phyloP scores from a whole-genome alignment of 139 green algal genomes.

The Chlorella sp. region DNA sequence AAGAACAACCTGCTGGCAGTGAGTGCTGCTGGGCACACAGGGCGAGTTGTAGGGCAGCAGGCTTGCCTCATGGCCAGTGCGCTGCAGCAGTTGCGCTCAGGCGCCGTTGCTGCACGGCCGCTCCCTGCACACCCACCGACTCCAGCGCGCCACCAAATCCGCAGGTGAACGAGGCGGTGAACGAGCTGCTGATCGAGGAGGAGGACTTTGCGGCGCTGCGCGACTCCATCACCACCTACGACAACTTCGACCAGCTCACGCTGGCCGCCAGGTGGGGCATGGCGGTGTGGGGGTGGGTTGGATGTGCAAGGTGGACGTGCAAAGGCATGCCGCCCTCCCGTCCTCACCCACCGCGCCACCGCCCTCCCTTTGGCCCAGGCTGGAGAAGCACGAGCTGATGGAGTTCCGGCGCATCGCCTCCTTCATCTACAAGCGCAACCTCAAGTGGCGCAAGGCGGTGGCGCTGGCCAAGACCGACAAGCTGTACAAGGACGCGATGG shows the following conservation, averaged over 20 bases:
- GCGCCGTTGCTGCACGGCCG: too few species aligned
- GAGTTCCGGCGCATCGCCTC: slow-evolving; percentile 95
- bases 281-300: not conserved
- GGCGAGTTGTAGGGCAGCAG: too few species aligned
- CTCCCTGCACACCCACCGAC: slow-evolving; percentile 78
- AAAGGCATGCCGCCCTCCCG: too few species aligned
- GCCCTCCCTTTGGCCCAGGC: slow-evolving; percentile 21
- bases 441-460: slow-evolving; percentile 89
- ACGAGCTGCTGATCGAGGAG: slow-evolving; percentile 96
- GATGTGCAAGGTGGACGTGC: too few species aligned
- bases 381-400: slow-evolving; percentile 97
- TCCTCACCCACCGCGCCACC: not conserved
- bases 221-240: slow-evolving; percentile 91
- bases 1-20: slow-evolving; percentile 42
- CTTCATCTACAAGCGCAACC: slow-evolving; percentile 94
- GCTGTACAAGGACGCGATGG: slow-evolving; percentile 93
- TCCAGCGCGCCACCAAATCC: too few species aligned
- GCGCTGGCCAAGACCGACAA: slow-evolving; percentile 88
- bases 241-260: slow-evolving; percentile 97
- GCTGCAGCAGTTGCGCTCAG: too few species aligned
- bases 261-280: slow-evolving; percentile 39
- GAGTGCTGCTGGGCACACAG: not conserved
- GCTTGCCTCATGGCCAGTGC: too few species aligned
- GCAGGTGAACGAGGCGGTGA: slow-evolving; percentile 93
- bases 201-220: slow-evolving; percentile 85